These are phyloP conservation scores for Coelastrella sp. DNA, from an alignment of 139 green algal genomes.

Conservation along the genomic window DNA sequence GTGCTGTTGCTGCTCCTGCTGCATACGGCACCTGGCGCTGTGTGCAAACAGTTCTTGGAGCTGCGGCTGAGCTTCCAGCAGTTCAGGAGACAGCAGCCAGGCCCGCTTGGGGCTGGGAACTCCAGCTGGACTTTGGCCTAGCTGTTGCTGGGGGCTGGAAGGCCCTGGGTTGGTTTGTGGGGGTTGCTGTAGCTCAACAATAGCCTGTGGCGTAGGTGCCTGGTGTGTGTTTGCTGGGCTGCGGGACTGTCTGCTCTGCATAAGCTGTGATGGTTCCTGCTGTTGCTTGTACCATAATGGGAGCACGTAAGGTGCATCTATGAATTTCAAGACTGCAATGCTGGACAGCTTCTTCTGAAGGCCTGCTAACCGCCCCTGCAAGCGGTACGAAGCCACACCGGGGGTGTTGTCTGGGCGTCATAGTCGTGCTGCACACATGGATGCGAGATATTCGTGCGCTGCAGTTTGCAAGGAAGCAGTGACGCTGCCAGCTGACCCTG, in stretches of 20 bases:
- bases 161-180: not conserved
- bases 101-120: conserved; percentile 41
- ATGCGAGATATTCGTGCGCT: not conserved
- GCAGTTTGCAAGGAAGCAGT: too few species aligned
- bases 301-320: conserved; percentile 89
- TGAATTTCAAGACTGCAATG: conserved; percentile 81
- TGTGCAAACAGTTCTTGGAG: not conserved
- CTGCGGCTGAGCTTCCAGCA: conserved; percentile 39
- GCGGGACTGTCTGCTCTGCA: too few species aligned
- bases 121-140: too few species aligned
- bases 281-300: conserved; percentile 48
- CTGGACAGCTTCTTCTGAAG: conserved; percentile 74
- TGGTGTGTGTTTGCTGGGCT: too few species aligned
- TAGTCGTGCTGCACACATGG: too few species aligned
- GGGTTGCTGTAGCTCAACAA: conserved; percentile 2
- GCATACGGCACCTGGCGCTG: not conserved
- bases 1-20: not conserved
- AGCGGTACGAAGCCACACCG: too few species aligned
- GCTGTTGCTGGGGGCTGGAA: not conserved
- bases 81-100: conserved; percentile 61
- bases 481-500: too few species aligned
- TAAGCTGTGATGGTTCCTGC: not conserved
- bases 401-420: too few species aligned
- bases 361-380: conserved; percentile 70
- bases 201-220: too few species aligned